Evolutionary conservation across 164 flowering plant genomes (phyloP), one percentile per base, ranked within the genome.

Genomic region (Annona squamosa): DNA sequence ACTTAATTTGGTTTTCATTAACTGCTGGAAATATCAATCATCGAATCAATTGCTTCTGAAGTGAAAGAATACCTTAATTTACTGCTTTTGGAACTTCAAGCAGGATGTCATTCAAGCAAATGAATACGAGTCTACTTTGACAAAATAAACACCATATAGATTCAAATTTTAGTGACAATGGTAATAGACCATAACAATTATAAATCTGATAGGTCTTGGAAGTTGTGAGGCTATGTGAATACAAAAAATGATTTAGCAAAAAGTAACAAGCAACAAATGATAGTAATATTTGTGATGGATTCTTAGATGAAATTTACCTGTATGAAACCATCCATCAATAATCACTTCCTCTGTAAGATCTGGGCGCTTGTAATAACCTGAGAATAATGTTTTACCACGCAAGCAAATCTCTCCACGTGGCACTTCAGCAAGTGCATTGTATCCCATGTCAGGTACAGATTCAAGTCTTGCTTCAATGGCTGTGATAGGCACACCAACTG

Each of bases 381-480:
- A 91, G 82, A 96, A 96, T 77, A 96, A 77, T 44, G 96, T 82
- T 12, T 72, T 89, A 42, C 98, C 98, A 83, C 98, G 83, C 72
- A 96, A 78, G 76, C 99, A 96, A 76, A 96, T 89, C 80, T 96
- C 99, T 72, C 99, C 98, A 65, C 97, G 88, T 17, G 99, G 97
- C 56, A 81, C 74, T 42, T 26, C 75, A 26, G 97, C 81, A 48
- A 92, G 86, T 67, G 98, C 97, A 82, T 96, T 93, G 72, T 96
- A 96, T 63, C 94, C 98, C 99, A 96, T 89, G 72, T 96, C 97
- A 12, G 98, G 97, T 43, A 96, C 98, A 9, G 97, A 90, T 79
- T 92, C 99, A 43, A 96, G 96, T 80, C 97, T 89, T 68, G 91
- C 93, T 77, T 96, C 99, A 4, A 91, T 85, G 63, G 97, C 84